Evolutionary conservation across 2,329 filamentous ascomycete species (phyloP).

Genomic region (Xylariaceae sp.): DNA sequence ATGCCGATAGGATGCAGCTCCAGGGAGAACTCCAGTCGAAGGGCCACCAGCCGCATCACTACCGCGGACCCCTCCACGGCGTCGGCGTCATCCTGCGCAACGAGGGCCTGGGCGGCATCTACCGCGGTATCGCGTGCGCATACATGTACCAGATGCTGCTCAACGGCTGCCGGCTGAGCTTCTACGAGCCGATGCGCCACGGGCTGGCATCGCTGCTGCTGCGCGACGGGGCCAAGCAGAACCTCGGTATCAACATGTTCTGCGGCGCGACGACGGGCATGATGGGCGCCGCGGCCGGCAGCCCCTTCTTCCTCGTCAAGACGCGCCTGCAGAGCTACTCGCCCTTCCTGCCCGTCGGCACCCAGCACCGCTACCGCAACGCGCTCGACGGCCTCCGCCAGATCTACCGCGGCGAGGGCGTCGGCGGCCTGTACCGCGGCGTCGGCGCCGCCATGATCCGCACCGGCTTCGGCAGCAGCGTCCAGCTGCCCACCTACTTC

Average conservation of each 20-base stretch:
- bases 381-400: conserved; percentile 73
- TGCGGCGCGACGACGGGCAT: conserved; percentile 84
- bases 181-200: conserved; percentile 90
- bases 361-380: conserved; percentile 89
- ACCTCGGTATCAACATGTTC: conserved; percentile 85
- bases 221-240: conserved; percentile 68
- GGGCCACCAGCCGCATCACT: conserved; percentile 76
- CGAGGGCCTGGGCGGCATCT: conserved; percentile 77
- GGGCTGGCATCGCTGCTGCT: conserved; percentile 62
- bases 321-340: conserved; percentile 92
- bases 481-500: conserved; percentile 96
- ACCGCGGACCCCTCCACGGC: conserved; percentile 85
- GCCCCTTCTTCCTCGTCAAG: conserved; percentile 96
- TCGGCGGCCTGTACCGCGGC: conserved; percentile 79
- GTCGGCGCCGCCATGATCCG: conserved; percentile 91
- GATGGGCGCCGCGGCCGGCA: conserved; percentile 85
- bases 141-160: conserved; percentile 95
- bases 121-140: conserved; percentile 83
- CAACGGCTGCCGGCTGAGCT: conserved; percentile 92
- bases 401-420: conserved; percentile 71
- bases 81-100: conserved; percentile 84
- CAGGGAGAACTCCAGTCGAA: conserved; percentile 92
- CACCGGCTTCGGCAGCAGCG: conserved; percentile 90
- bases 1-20: conserved; percentile 66
- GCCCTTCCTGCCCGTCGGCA: conserved; percentile 86